Conservation (phyloP, 352 stramenopile genomes). For the Pelagophyceae sp. region DNA sequence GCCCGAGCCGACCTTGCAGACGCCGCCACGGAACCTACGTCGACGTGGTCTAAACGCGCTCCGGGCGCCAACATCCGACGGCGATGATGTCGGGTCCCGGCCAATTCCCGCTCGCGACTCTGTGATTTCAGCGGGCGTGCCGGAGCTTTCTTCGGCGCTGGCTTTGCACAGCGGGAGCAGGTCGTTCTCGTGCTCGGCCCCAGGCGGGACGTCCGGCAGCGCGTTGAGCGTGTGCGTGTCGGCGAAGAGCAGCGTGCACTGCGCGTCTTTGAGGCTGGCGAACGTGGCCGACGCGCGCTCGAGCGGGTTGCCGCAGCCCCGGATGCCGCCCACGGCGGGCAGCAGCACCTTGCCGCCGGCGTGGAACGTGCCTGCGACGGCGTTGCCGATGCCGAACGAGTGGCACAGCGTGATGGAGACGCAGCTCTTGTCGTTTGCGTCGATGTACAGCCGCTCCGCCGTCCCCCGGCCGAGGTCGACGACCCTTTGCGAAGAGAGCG, state of each 20-base stretch:
- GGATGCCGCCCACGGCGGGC: neutral
- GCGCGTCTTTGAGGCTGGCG: neutral
- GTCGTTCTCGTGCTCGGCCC: neutral
- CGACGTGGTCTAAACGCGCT: too few species aligned
- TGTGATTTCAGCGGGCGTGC: too few species aligned
- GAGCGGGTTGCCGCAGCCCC: neutral
- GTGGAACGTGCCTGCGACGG: neutral
- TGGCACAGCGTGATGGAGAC: neutral
- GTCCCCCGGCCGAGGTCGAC: neutral
- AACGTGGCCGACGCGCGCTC: neutral
- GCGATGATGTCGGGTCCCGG: too few species aligned
- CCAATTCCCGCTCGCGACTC: too few species aligned
- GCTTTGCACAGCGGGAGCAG: neutral
- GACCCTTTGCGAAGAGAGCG: too few species aligned
- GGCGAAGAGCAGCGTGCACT: neutral
- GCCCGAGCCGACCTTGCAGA: neutral
- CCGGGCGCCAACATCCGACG: too few species aligned
- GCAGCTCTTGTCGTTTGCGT: neutral
- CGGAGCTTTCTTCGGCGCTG: too few species aligned
- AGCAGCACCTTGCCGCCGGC: neutral
- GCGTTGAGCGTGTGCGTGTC: neutral
- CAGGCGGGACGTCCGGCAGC: neutral
- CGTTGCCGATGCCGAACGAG: neutral
- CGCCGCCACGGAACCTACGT: neutral
- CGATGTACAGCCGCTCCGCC: neutral